phyloP scores from a whole-genome alignment of 352 stramenopile genomes.

The Phytopythium cucurbitacearum region DNA sequence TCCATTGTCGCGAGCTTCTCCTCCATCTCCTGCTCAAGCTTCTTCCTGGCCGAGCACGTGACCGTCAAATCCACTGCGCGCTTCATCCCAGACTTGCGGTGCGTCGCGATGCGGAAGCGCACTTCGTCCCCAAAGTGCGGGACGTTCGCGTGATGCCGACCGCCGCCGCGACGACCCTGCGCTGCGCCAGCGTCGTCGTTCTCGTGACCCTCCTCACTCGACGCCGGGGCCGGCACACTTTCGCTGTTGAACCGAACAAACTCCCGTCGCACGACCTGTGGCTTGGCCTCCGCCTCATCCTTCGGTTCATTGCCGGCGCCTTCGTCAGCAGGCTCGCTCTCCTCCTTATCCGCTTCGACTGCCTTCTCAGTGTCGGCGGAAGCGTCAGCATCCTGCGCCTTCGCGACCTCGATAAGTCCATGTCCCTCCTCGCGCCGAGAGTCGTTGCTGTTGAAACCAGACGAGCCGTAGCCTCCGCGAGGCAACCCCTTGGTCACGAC shows the following conservation, averaged over 20 bases:
- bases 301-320: conserved; percentile 1
- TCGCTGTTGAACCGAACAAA: conserved; percentile 56
- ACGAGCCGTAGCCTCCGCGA: conserved; percentile 23
- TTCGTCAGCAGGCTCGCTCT: not conserved
- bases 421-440: conserved; percentile 30
- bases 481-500: conserved; percentile 67
- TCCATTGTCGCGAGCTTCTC: conserved; percentile 50
- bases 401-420: conserved; percentile 39
- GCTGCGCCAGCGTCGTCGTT: conserved; percentile 11
- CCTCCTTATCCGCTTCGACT: conserved; percentile 4
- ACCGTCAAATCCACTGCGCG: conserved; percentile 64
- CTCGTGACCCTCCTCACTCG: conserved; percentile 9
- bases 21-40: conserved; percentile 67
- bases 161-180: conserved; percentile 7
- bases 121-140: conserved; percentile 72
- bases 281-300: conserved; percentile 10
- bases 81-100: conserved; percentile 59
- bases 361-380: not conserved
- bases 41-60: conserved; percentile 49
- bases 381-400: conserved; percentile 6
- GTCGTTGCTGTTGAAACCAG: conserved; percentile 26
- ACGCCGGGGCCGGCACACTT: conserved; percentile 19
- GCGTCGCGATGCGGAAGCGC: conserved; percentile 64
- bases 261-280: conserved; percentile 18
- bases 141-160: conserved; percentile 7